Base-by-base conservation (phyloP, 441 rosid species). In the Flueggea neowawraea region DNA sequence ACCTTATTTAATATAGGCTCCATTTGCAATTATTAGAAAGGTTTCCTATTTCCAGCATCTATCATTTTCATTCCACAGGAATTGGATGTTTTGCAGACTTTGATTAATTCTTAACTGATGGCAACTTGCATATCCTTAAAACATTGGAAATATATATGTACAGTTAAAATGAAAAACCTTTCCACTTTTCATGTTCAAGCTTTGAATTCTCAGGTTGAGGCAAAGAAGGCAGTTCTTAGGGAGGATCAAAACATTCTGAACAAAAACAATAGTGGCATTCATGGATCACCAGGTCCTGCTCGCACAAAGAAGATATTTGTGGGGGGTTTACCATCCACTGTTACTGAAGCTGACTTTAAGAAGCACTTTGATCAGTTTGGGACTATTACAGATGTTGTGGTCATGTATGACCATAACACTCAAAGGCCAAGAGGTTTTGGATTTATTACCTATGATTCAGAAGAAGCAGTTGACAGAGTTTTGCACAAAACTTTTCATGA, bases 371-470 rank as follows among this genome's bases (percentile, higher is more conserved):
- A 89, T 68, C 98, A 90, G 76, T 94, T 84, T 70, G 98, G 98
- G 51, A 77, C 78, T n/a, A 84, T 92, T 59, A 89, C 91, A 11
- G 98, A 93, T 80, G 98, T 87, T 44, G 97, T 93, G 44, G 98
- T 93, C 17, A 93, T 93, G 98, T 87, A 88, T 63, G 98, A 93
- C 66, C 98, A 88, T 84, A 85, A 84, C 77, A 93, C 98, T 5
- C 95, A 90, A 57, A 82, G 97, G 83, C 98, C 98, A 58, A 84
- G 98, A 72, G 98, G 98, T 36, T 93, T 93, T 31, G 98, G 98
- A 10, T 90, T 93, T 68, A 88, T 90, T 63, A 93, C 97, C 58
- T 93, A 86, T 58, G 98, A 90, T 69, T 75, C 91, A 12, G 97
- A 90, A 75, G 97, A 93, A 62, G 92, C 96, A 0, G 98, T 88